These are phyloP conservation scores for Monilinia fructicola DNA, from an alignment of 2,329 filamentous ascomycete genomes.

Conservation along the genomic window DNA sequence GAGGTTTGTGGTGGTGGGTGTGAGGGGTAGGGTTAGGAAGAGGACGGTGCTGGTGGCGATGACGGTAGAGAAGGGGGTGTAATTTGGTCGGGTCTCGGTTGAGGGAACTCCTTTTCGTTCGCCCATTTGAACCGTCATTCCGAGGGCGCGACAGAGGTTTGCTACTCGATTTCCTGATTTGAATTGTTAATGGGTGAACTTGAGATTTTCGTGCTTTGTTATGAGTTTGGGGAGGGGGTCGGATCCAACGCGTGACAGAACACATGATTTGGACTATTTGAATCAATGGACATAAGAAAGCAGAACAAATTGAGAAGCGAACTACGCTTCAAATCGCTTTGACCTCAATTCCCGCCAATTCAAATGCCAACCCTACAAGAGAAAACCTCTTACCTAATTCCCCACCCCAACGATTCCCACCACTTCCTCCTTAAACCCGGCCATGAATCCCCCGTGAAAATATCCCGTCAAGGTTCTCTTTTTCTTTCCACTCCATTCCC, in stretches of 20 bases:
- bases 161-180: conserved; percentile 9
- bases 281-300: background rate
- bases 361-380: background rate
- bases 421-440: conserved; percentile 33
- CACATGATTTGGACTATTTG: background rate
- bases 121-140: conserved; percentile 32
- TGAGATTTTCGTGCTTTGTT: background rate
- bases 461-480: conserved; percentile 34
- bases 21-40: conserved; percentile 33
- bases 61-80: conserved; percentile 29
- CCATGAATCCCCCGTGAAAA: conserved; percentile 30
- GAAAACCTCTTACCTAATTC: conserved; percentile 31
- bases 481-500: conserved; percentile 33
- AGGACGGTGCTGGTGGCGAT: conserved; percentile 30
- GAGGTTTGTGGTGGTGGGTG: conserved; percentile 32
- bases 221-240: background rate
- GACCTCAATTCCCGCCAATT: background rate
- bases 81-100: conserved; percentile 22
- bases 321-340: background rate
- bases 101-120: conserved; percentile 28
- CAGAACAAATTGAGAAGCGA: background rate
- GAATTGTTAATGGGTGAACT: background rate
- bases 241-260: too few species aligned
- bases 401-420: conserved; percentile 39
- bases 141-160: conserved; percentile 26